Evolutionary conservation across 1,139 yeast genomes (phyloP).

Genomic region (Saccharomycopsis hybrid): DNA sequence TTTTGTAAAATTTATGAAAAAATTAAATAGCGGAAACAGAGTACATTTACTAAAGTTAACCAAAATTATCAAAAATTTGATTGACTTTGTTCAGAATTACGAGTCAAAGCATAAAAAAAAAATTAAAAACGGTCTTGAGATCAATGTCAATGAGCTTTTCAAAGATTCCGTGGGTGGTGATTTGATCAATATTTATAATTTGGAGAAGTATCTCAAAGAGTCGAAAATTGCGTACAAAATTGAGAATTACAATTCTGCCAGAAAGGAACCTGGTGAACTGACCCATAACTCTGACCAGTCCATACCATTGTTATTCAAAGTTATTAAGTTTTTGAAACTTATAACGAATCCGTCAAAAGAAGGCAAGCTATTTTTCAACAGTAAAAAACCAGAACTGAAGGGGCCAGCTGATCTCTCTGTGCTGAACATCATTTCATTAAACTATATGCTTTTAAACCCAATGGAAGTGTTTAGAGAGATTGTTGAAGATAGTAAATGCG

Average conservation of each 20-base stretch:
- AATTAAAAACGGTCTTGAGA: constrained; percentile 46
- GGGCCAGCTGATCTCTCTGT: constrained; percentile 17
- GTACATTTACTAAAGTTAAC: constrained; percentile 60
- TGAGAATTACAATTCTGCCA: constrained; percentile 56
- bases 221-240: constrained; percentile 82
- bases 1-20: constrained; percentile 49
- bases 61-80: constrained; percentile 49
- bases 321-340: constrained; percentile 58
- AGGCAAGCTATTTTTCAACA: constrained; percentile 74
- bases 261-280: neutral
- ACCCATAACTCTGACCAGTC: neutral
- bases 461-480: constrained; percentile 62
- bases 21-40: constrained; percentile 70
- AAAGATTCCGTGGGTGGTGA: constrained; percentile 54
- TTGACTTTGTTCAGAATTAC: constrained; percentile 36
- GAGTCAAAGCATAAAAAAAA: constrained; percentile 27
- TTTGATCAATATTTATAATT: constrained; percentile 58
- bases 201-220: constrained; percentile 55
- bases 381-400: constrained; percentile 24
- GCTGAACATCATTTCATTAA: constrained; percentile 34
- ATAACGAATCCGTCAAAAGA: constrained; percentile 72
- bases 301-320: constrained; percentile 56
- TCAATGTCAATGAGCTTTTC: constrained; percentile 49
- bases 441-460: constrained; percentile 78
- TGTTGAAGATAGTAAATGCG: constrained; percentile 60